Evolutionary conservation across 2,329 filamentous ascomycete species (phyloP).

Genomic region (Fusarium sarcochroum): DNA sequence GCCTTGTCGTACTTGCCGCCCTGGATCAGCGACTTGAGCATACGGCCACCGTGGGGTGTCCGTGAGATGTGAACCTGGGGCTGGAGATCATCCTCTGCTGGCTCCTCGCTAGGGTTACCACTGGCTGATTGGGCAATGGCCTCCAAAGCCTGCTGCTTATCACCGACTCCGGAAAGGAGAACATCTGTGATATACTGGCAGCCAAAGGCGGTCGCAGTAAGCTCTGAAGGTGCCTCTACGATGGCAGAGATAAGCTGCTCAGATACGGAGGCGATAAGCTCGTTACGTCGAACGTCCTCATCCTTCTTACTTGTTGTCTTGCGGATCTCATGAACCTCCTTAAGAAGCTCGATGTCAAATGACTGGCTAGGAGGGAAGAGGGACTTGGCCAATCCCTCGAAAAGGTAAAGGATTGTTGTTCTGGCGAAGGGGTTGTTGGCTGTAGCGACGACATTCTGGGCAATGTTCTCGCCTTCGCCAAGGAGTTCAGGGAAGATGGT

Average conservation of each 20-base stretch:
- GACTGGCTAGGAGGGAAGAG: constrained; percentile 74
- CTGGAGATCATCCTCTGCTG: constrained; percentile 58
- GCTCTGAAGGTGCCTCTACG: constrained; percentile 73
- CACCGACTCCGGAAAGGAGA: constrained; percentile 80
- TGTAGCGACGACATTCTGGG: constrained; percentile 74
- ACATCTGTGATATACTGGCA: constrained; percentile 89
- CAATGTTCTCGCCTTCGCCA: constrained; percentile 75
- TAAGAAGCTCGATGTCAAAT: constrained; percentile 77
- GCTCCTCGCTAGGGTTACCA: constrained; percentile 64
- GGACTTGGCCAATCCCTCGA: constrained; percentile 75
- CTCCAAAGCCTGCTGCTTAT: constrained; percentile 80
- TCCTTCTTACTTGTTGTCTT: constrained; percentile 94
- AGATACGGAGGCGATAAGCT: constrained; percentile 81
- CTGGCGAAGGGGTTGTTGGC: constrained; percentile 76
- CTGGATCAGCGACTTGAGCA: constrained; percentile 92
- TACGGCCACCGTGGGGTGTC: constrained; percentile 77
- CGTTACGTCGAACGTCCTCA: constrained; percentile 78
- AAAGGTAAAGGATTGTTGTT: constrained; percentile 83
- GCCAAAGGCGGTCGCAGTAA: constrained; percentile 84
- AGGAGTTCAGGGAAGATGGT: constrained; percentile 89
- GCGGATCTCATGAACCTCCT: constrained; percentile 84
- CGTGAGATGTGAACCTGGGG: constrained; percentile 70
- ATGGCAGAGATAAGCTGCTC: constrained; percentile 83
- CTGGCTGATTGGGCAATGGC: constrained; percentile 76
- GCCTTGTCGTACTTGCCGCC: constrained; percentile 88